Evolutionary conservation across 306 rosid species (phyloP), one percentile per base, ranked within the genome.

Genomic region (Inga leiocalycina): DNA sequence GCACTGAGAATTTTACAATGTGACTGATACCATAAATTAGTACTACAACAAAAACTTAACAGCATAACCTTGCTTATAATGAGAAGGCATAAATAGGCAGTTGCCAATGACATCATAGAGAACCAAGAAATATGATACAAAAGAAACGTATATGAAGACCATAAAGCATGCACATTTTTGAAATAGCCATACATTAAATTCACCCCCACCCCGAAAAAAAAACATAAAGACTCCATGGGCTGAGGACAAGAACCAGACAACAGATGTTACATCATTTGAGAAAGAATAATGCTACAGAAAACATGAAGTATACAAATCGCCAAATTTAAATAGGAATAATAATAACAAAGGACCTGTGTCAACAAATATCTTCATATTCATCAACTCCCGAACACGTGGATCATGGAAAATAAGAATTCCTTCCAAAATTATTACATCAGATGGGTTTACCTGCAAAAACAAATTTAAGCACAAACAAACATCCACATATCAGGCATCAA

Each of bases 311-410:
- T 19, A 59, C 57, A 43, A n/a, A 62, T 27, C 54, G 71, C 37
- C 74, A 46, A 76, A 77, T 65, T 6, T 51, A 68, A n/a, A 83
- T 20, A 37, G 74, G 80, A 81, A 79, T 59, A 74, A 37, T 69
- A 45, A 86, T 70, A 81, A 65, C 77, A 87, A 88, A 77, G 91
- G 95, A 97, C 99, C 99, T 97, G 99, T 97, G 88, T 97, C 99
- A 41, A 97, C 99, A 93, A 97, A 97, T 88, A 97, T 97, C 94
- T 97, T 97, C 99, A 97, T 97, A 82, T 92, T 94, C 98, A 94
- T 91, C 94, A 94, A 87, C 81, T 89, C 94, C 44, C 99, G 93
- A 10, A 97, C 91, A 45, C 95, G 94, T 19, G 97, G 95, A 79
- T 97, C 99, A 87, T 94, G 99, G 87, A 97, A 97, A 79, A 93